Conservation (phyloP, 768 basidiomycete species). For the Lactifluus piperatus region DNA sequence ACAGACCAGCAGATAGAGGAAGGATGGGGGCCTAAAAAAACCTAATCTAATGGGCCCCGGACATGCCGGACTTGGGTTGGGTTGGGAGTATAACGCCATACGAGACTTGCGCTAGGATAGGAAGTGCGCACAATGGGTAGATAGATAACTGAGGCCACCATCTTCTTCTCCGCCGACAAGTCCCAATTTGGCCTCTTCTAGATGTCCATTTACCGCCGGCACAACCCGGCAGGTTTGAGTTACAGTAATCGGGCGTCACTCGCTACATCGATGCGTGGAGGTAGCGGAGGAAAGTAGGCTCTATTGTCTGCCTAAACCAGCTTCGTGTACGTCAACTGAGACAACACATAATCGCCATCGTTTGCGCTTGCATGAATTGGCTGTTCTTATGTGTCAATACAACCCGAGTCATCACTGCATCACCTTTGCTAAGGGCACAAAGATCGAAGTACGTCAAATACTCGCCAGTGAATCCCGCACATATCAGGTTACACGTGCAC, state of each 20-base stretch:
- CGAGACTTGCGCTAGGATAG: not conserved
- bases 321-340: not conserved
- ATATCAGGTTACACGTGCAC: not conserved
- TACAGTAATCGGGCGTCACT: not conserved
- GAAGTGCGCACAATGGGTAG: not conserved
- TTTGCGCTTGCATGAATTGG: not conserved
- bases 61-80: not conserved
- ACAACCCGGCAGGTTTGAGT: not conserved
- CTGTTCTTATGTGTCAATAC: constrained; percentile 4
- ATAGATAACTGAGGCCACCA: not conserved
- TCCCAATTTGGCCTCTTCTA: not conserved
- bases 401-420: not conserved
- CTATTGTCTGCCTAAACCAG: not conserved
- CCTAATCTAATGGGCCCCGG: not conserved
- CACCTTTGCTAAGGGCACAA: not conserved
- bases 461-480: not conserved
- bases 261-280: not conserved
- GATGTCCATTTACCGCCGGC: not conserved
- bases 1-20: not conserved
- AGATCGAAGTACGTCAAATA: not conserved
- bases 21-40: not conserved
- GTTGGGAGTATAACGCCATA: not conserved
- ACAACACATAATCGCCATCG: not conserved
- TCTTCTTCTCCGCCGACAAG: constrained; percentile 1
- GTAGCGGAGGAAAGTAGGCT: not conserved